Conservation (phyloP, 2,329 filamentous ascomycete species). For the Rutstroemia sp. region DNA sequence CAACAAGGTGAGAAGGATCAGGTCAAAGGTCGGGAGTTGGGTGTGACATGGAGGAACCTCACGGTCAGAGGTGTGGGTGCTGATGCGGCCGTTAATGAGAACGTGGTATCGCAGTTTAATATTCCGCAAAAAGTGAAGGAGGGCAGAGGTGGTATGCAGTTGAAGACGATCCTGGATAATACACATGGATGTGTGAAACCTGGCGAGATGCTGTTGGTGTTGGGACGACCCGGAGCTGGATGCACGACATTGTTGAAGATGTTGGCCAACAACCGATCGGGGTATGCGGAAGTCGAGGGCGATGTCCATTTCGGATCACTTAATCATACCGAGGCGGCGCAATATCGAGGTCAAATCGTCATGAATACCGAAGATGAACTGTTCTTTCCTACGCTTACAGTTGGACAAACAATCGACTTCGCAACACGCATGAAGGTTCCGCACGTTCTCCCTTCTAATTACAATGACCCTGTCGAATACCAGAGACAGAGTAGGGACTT, state of each 20-base stretch:
- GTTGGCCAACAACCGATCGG: constrained; percentile 55
- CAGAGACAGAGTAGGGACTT: constrained; percentile 31
- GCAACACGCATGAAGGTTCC: constrained; percentile 51
- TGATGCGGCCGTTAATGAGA: constrained; percentile 26
- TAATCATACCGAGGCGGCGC: constrained; percentile 33
- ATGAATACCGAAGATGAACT: constrained; percentile 47
- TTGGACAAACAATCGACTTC: constrained; percentile 45
- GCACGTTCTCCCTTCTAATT: constrained; percentile 29
- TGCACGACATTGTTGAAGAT: constrained; percentile 67
- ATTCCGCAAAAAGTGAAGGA: constrained; percentile 15
- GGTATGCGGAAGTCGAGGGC: constrained; percentile 51
- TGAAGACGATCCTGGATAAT: constrained; percentile 58
- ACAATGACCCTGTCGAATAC: constrained; percentile 40
- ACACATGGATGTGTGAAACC: constrained; percentile 64
- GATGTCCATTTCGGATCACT: constrained; percentile 50
- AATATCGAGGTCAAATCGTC: constrained; percentile 49
- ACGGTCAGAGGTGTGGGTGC: constrained; percentile 27
- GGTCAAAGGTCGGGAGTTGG: constrained; percentile 28
- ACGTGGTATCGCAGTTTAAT: constrained; percentile 24
- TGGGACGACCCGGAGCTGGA: constrained; percentile 61
- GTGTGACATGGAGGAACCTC: constrained; percentile 27
- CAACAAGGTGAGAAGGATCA: constrained; percentile 21
- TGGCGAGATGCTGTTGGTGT: constrained; percentile 64
- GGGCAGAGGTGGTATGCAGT: constrained; percentile 53
- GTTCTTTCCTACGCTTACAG: constrained; percentile 43